A percentile compares a stretch with the other conserved stretches of the same genome.
Evolutionary conservation across 2,329 filamentous ascomycete species (phyloP).

Genomic region (Tolypocladium paradoxum): DNA sequence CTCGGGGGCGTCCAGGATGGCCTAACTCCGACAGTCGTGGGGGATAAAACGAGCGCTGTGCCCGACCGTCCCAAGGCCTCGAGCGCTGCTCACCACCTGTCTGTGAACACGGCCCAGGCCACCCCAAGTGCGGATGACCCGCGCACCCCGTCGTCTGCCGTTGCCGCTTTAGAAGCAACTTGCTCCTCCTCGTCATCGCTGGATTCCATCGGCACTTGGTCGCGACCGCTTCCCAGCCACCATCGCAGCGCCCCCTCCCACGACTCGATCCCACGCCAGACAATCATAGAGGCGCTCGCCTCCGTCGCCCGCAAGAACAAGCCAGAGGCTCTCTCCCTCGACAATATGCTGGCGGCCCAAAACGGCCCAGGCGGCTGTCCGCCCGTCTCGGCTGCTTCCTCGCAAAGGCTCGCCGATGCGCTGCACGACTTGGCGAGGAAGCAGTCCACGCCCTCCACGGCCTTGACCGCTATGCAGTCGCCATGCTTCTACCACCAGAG

Average conservation of each 20-base stretch:
- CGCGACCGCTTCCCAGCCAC: conserved; percentile 14
- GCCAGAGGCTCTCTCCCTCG: conserved; percentile 51
- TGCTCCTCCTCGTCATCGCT: conserved; percentile 2
- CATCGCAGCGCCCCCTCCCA: conserved; percentile 44
- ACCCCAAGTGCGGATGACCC: conserved; percentile 8
- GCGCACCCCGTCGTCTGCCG: conserved; percentile 11
- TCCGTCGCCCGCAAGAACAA: conserved; percentile 52
- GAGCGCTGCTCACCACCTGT: conserved; percentile 7
- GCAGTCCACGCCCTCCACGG: conserved; percentile 21
- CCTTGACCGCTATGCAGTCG: conserved; percentile 63
- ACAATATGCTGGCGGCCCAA: conserved; percentile 45
- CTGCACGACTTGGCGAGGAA: conserved; percentile 41
- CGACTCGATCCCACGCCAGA: conserved; percentile 62
- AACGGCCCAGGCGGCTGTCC: conserved; percentile 21
- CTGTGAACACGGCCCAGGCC: conserved; percentile 11
- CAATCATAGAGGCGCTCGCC: conserved; percentile 71
- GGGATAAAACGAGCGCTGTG: conserved; percentile 4
- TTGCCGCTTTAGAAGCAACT: conserved; percentile 15
- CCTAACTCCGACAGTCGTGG: conserved; percentile 3
- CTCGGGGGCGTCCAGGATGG: conserved; percentile 26
- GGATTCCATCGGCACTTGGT: not conserved
- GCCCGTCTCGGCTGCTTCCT: conserved; percentile 34
- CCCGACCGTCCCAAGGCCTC: conserved; percentile 9
- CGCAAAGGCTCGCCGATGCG: conserved; percentile 54
- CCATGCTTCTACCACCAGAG: conserved; percentile 97